Conservation (phyloP, 139 green algal genomes). For the Chlamydomonas schloesseri region DNA sequence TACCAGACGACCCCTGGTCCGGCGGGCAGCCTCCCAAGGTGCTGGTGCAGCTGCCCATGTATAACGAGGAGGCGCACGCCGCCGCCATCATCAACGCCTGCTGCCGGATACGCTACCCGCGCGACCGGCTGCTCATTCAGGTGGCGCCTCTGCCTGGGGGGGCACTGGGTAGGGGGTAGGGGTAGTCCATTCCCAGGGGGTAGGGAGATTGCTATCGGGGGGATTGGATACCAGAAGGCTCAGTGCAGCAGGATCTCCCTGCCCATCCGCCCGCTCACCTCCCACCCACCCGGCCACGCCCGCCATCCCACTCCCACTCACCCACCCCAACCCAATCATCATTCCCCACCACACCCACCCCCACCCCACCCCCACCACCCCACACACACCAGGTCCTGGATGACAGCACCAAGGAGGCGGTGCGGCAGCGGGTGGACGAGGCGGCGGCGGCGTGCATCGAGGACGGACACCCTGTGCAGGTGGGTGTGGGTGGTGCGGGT, state of each 20-base stretch:
- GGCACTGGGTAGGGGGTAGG: neutral
- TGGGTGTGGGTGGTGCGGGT: neutral
- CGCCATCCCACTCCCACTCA: too few species aligned
- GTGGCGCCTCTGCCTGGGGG: slow-evolving; percentile 20
- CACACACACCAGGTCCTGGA: slow-evolving; percentile 69
- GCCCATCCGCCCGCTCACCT: too few species aligned
- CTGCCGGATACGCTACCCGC: slow-evolving; percentile 68
- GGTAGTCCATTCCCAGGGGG: neutral
- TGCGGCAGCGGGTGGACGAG: slow-evolving; percentile 68
- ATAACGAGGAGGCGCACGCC: slow-evolving; percentile 86
- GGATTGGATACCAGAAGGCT: too few species aligned
- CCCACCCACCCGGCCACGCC: too few species aligned
- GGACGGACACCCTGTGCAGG: slow-evolving; percentile 63
- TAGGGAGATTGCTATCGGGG: too few species aligned
- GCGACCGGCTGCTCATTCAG: slow-evolving; percentile 67
- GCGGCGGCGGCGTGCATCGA: slow-evolving; percentile 61
- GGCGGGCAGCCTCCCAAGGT: slow-evolving; percentile 72
- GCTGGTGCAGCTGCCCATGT: slow-evolving; percentile 97
- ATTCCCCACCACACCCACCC: neutral
- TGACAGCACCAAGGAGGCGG: slow-evolving; percentile 67
- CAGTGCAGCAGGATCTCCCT: too few species aligned
- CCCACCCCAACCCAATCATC: neutral
- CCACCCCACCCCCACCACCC: neutral
- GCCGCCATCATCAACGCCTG: slow-evolving; percentile 65
- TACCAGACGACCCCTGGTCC: slow-evolving; percentile 18